phyloP scores from a whole-genome alignment of 2,329 filamentous ascomycete genomes.

The Rhexocercosporidium sp. region DNA sequence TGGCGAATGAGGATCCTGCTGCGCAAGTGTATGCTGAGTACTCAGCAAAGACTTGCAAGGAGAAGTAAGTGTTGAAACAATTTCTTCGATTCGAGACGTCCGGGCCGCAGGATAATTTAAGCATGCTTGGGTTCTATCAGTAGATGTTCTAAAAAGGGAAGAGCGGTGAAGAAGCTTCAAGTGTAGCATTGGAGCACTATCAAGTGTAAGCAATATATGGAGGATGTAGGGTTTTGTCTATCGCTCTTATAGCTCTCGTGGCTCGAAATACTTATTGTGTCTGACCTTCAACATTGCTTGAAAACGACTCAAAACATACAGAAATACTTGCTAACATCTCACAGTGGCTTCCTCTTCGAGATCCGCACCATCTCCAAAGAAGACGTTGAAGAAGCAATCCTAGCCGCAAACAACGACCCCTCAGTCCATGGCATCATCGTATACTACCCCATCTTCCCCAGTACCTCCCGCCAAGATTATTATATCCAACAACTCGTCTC shows the following conservation, averaged over 20 bases:
- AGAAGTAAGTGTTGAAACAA: slow-evolving; percentile 72
- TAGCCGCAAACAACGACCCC: slow-evolving; percentile 80
- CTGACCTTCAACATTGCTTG: background rate
- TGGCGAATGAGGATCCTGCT: slow-evolving; percentile 90
- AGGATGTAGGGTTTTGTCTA: too few relatives aligned
- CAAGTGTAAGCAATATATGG: too few relatives aligned
- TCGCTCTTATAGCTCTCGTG: background rate
- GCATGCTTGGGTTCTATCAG: background rate
- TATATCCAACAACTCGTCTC: slow-evolving; percentile 96
- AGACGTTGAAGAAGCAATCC: slow-evolving; percentile 85
- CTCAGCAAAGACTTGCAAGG: slow-evolving; percentile 94
- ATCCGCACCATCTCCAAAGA: slow-evolving; percentile 86
- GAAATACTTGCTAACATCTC: slow-evolving; percentile 13
- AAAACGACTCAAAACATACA: background rate
- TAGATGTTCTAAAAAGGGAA: background rate
- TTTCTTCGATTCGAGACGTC: background rate
- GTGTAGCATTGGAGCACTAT: background rate
- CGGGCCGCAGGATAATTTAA: background rate
- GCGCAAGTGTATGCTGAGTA: slow-evolving; percentile 94
- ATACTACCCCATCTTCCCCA: slow-evolving; percentile 94
- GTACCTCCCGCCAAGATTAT: slow-evolving; percentile 83
- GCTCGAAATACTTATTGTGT: background rate
- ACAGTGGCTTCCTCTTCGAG: slow-evolving; percentile 86
- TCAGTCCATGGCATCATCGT: slow-evolving; percentile 88
- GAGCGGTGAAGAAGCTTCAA: background rate